phyloP scores from a whole-genome alignment of 2,329 filamentous ascomycete species.

The Ophiognomonia clavigignenti-juglandacearum region DNA sequence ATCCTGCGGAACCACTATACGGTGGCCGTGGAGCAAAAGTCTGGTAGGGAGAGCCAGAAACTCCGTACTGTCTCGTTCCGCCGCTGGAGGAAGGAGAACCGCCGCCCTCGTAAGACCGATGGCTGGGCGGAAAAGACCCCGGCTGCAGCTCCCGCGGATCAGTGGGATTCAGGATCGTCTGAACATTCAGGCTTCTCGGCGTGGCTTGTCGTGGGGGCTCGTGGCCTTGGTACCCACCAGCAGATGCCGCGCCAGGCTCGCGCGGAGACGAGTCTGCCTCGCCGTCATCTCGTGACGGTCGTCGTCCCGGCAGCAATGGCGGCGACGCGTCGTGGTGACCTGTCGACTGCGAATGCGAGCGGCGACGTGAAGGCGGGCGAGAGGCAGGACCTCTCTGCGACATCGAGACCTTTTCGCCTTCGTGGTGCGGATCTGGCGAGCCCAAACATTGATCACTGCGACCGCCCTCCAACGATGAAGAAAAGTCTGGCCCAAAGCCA shows the following conservation, averaged over 20 bases:
- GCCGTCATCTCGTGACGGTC: constrained; percentile 27
- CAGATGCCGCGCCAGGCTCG: constrained; percentile 22
- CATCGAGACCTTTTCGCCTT: constrained; percentile 59
- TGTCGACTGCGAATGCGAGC: constrained; percentile 39
- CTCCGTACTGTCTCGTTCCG: constrained; percentile 20
- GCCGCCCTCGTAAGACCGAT: constrained; percentile 19
- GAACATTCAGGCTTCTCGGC: constrained; percentile 34
- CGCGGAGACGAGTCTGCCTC: constrained; percentile 23
- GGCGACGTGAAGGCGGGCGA: constrained; percentile 49
- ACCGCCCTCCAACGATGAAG: constrained; percentile 18
- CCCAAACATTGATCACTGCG: constrained; percentile 52
- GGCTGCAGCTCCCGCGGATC: constrained; percentile 23
- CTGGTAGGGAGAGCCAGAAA: constrained; percentile 18
- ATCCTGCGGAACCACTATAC: constrained; percentile 11
- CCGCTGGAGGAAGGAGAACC: constrained; percentile 18
- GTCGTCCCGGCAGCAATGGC: constrained; percentile 24
- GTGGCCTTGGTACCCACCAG: constrained; percentile 26
- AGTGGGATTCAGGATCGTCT: constrained; percentile 40
- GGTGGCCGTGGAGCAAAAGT: constrained; percentile 4
- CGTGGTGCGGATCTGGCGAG: constrained; percentile 43
- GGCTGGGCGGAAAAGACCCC: constrained; percentile 15
- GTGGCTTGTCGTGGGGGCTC: constrained; percentile 23
- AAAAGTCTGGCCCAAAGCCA: constrained; percentile 18
- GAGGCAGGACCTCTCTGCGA: constrained; percentile 56
- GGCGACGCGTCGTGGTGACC: constrained; percentile 27